Conservation (phyloP, 495 filamentous ascomycete genomes). For the Aspergillus bertholletiae region DNA sequence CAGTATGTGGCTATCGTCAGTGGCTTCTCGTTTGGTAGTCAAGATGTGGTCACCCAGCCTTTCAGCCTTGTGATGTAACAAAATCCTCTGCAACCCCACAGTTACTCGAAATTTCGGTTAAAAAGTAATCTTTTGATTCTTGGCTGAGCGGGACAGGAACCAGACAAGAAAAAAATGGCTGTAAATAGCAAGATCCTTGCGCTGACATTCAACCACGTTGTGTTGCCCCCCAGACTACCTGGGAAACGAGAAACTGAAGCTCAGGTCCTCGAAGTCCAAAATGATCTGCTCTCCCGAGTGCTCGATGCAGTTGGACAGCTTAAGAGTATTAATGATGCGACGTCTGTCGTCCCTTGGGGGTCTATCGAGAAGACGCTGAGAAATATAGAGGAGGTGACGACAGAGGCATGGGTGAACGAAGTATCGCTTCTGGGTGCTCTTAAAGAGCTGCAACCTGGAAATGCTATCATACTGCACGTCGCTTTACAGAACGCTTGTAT, state of each 20-base stretch:
- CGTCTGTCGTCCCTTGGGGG: slow-evolving; percentile 25
- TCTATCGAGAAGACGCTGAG: slow-evolving; percentile 28
- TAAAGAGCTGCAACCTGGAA: slow-evolving; percentile 19
- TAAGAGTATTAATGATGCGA: slow-evolving; percentile 8
- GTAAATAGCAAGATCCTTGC: background rate
- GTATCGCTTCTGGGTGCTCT: slow-evolving; percentile 32
- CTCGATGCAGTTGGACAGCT: slow-evolving; percentile 26
- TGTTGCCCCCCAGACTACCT: slow-evolving; percentile 34
- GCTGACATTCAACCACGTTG: slow-evolving; percentile 26
- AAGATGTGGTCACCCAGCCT: no score
- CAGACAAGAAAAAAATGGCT: background rate
- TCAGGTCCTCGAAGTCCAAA: slow-evolving; percentile 34
- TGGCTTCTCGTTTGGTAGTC: no score
- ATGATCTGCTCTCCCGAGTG: slow-evolving; percentile 29
- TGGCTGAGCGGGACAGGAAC: no score
- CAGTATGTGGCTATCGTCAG: no score
- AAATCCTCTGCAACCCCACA: no score
- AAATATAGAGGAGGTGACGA: slow-evolving; percentile 28
- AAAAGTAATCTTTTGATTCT: no score
- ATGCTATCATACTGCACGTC: slow-evolving; percentile 45
- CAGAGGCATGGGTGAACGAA: slow-evolving; percentile 32
- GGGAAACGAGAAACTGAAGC: slow-evolving; percentile 30
- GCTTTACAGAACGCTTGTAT: slow-evolving; percentile 55
- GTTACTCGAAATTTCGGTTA: no score
- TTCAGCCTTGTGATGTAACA: no score